Evolutionary conservation across 2,329 filamentous ascomycete species (phyloP).

Genomic region (Ophiocordyceps camponoti-floridani): DNA sequence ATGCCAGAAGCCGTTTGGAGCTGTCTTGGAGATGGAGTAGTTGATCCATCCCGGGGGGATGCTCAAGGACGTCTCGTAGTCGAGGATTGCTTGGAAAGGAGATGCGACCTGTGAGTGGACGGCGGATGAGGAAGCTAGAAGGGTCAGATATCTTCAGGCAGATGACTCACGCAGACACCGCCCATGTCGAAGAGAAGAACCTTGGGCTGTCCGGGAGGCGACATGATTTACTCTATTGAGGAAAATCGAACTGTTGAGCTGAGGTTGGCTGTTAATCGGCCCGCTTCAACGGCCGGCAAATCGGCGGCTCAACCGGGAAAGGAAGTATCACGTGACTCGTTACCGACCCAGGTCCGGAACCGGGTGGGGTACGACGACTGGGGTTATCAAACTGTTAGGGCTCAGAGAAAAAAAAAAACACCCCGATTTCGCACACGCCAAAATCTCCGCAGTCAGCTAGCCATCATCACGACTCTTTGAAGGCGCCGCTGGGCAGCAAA

Average conservation of each 20-base stretch:
- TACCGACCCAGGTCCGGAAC: conserved; percentile 15
- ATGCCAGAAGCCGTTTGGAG: conserved; percentile 74
- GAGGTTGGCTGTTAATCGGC: too few species aligned
- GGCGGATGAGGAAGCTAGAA: background rate
- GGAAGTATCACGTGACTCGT: conserved; percentile 17
- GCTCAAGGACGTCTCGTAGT: conserved; percentile 61
- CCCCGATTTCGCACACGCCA: conserved; percentile 17
- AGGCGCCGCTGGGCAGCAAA: conserved; percentile 22
- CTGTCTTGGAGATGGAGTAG: conserved; percentile 63
- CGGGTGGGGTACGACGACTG: background rate
- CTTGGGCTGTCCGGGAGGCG: conserved; percentile 36
- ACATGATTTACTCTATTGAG: conserved; percentile 18
- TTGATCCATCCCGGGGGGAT: conserved; percentile 88
- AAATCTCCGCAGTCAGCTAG: conserved; percentile 6
- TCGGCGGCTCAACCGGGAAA: background rate
- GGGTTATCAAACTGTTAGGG: conserved; percentile 13
- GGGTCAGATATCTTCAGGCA: background rate
- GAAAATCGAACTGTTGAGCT: too few species aligned
- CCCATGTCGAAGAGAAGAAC: conserved; percentile 89
- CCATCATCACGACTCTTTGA: conserved; percentile 14
- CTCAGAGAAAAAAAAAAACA: conserved; percentile 14
- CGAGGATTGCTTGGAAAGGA: conserved; percentile 81
- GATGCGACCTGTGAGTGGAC: conserved; percentile 52
- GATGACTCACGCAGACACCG: conserved; percentile 71
- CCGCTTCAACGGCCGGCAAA: background rate